Base-by-base conservation (phyloP, 2,329 filamentous ascomycete species). In the Leptographium lundbergii region DNA sequence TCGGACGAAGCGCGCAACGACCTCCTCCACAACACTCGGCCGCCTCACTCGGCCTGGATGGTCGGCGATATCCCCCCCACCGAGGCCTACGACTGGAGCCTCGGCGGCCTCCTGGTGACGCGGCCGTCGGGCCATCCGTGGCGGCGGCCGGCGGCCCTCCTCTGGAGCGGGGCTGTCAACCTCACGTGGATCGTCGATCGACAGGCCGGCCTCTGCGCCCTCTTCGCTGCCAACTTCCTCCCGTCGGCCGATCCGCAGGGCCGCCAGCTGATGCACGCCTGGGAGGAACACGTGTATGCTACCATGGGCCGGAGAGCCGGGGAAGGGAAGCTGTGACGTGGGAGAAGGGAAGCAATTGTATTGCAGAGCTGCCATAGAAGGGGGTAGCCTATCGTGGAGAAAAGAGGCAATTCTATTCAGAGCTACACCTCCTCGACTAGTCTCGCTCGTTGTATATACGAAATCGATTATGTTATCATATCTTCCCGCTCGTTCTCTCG, bases 91-190 rank as follows among this genome's bases (percentile, higher is more conserved):
- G 61, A 74, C 59, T 74, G 72, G 69, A 72, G 72, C 1, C 60
- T 77, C 22, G 73, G 72, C 2, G 75, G 77, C 0, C 63, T 76
- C 19, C 59, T 78, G n/a, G 68, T 74, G 10, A 64, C 73, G 55
- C 69, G 14, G 17, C 19, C 19, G 7, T 66, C 73, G 29, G 66
- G 68, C 47, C 70, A 70, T 4, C 67, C 65, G 4, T 66, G 72
- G 58, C 68, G 75, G 55, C 72, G 67, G 61, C 68, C 66, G 34
- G 73, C 72, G 1, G 72, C 72, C 4, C 34, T 78, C 61, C 66
- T 67, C 6, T 79, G 77, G 77, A 68, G 71, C 52, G 77, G 77
- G 0, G 70, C 75, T 60, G 68, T 72, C 13, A 80, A 80, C 64
- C 62, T 75, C 4, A 70, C 72, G 22, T 80, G 77, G 77, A 68